These are phyloP conservation scores for Neodidymelliopsis sp. DNA, from an alignment of 2,329 filamentous ascomycete species.

Conservation along the genomic window DNA sequence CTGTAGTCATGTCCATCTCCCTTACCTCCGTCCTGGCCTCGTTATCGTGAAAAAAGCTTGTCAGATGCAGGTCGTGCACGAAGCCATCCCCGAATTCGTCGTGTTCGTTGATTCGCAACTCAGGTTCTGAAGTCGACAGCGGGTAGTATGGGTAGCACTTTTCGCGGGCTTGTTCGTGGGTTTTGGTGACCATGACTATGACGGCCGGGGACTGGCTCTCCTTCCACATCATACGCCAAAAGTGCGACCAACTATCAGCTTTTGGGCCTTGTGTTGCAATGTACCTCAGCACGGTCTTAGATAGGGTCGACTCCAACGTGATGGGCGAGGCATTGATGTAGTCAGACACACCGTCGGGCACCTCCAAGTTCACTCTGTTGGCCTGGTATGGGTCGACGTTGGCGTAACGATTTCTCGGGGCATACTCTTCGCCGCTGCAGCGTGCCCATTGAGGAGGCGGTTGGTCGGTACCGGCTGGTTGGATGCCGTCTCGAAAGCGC, in stretches of 20 bases:
- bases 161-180: conserved; percentile 76
- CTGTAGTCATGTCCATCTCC: conserved; percentile 65
- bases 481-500: conserved; percentile 58
- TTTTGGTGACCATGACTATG: conserved; percentile 93
- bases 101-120: conserved; percentile 65
- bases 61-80: conserved; percentile 71
- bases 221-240: conserved; percentile 96
- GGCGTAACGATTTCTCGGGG: conserved; percentile 78
- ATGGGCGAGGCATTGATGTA: conserved; percentile 63
- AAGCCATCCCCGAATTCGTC: conserved; percentile 72
- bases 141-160: conserved; percentile 95
- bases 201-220: conserved; percentile 75
- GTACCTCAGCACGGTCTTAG: conserved; percentile 64
- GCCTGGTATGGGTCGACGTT: conserved; percentile 92
- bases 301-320: conserved; percentile 49
- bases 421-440: conserved; percentile 63
- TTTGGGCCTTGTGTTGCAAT: conserved; percentile 93
- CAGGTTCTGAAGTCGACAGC: conserved; percentile 46
- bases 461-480: conserved; percentile 50
- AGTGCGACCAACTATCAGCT: conserved; percentile 74
- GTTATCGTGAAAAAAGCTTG: conserved; percentile 62
- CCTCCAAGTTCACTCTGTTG: conserved; percentile 81
- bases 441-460: conserved; percentile 65
- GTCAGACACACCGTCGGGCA: conserved; percentile 69
- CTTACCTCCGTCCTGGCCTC: conserved; percentile 73